Evolutionary conservation across 192 early-diverging fungal genomes (phyloP), one percentile per base, ranked within the genome.

Genomic region (Kickxella alabastrina): DNA sequence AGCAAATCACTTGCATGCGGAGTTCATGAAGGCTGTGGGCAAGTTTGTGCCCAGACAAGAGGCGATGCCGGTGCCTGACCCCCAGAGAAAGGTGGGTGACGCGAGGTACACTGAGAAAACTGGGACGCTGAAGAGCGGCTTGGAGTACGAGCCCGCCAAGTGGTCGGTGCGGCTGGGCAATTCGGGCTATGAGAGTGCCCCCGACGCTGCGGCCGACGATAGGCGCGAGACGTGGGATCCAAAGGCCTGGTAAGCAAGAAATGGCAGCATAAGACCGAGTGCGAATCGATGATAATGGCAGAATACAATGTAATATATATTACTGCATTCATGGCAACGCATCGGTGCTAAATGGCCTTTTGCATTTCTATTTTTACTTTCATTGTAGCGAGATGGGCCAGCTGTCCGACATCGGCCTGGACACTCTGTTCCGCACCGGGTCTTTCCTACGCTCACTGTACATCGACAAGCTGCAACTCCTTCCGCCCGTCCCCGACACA

Each of bases 381-480:
- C 4, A 5, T 28, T 28, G 31, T 48, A 48, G 73, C 49, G 62
- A 62, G 15, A 46, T 52, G 48, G 83, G 83, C 12, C 80, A 82
- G 39, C 61, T 84, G 32, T 78, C 80, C 0, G 79, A 84, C 29
- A 39, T 52, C 9, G 83, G 83, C 17, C 63, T 80, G 53, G 51
- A 57, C 5, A 62, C 77, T 0, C 60, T 84, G 66, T 25, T 43
- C 27, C 40, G 54, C 23, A 18, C 59, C 0, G 83, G 83, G 15
- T 13, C 26, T 1, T 60, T 58, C 47, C 40, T 84, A 31, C 71
- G 82, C 21, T n/a, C 44, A 3, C 64, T 80, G 26, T 84, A 84
- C 44, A 49, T 79, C 21, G 74, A 79, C 24, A 52, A 62, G 38
- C 59, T 83, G 17, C 42, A 43, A 1, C 56, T 72, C 14, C 10